Evolutionary conservation across 305 asterid genomes (phyloP).

Genomic region (Fraxinus platypoda): DNA sequence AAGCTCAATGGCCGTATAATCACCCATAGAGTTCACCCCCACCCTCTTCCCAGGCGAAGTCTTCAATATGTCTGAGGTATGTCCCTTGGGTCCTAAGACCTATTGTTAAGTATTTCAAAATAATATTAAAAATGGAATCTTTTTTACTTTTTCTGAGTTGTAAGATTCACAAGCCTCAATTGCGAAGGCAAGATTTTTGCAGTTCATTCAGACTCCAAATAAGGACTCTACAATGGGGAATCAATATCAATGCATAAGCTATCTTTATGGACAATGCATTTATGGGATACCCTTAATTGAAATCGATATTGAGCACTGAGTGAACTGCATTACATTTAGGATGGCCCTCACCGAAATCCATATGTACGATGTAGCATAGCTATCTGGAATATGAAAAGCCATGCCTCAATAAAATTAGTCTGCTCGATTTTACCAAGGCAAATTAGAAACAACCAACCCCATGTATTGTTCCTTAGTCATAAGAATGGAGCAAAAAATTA

Average conservation of each 20-base stretch:
- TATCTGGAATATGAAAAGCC: slow-evolving; percentile 1
- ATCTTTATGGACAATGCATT: background rate
- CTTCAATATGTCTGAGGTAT: slow-evolving; percentile 61
- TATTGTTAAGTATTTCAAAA: slow-evolving; percentile 27
- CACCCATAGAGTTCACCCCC: slow-evolving; percentile 64
- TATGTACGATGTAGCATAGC: background rate
- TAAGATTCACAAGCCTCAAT: background rate
- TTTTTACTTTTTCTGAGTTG: background rate
- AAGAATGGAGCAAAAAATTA: background rate
- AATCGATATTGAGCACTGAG: background rate
- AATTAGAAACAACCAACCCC: background rate
- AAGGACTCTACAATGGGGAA: background rate
- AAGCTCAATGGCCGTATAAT: slow-evolving; percentile 79
- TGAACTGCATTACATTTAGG: background rate
- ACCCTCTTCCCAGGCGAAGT: slow-evolving; percentile 57
- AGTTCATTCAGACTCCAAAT: slow-evolving; percentile 4
- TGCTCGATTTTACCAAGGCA: background rate
- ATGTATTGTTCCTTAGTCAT: background rate
- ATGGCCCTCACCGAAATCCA: background rate
- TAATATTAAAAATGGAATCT: slow-evolving; percentile 13
- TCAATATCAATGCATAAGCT: background rate
- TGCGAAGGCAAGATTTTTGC: background rate
- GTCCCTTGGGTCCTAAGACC: slow-evolving; percentile 87
- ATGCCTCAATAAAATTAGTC: background rate
- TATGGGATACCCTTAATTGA: background rate